Evolutionary conservation across 2,329 filamentous ascomycete species (phyloP), one percentile per base, ranked within the genome.

Genomic region (Calycina marina): DNA sequence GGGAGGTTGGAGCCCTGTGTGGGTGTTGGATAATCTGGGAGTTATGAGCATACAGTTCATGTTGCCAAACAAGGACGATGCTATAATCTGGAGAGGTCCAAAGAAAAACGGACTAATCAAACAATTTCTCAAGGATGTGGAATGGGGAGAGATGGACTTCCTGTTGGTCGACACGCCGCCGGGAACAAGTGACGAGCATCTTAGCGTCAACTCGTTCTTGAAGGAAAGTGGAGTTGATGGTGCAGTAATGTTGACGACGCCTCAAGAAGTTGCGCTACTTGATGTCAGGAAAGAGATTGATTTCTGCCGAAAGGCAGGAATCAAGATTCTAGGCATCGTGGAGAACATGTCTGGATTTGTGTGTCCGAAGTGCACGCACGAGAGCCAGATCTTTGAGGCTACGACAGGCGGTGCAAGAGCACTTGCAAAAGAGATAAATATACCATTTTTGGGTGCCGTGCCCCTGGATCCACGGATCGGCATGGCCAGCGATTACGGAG

Each of bases 61-160:
- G 84, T 65, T 98, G 28, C 90, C 90, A 0, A 84, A 83, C 49
- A 69, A 82, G 28, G 88, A 98, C 55, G 86, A 93, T 51, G 90
- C 90, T 3, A 77, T 98, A 25, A 98, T 98, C 44, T 98, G 90
- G 90, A 72, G 90, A 31, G 90, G 90, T 0, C 80, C 90, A 3
- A 98, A 98, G 69, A 98, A 98, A 69, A 98, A 96, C 50, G 90
- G 90, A 0, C 60, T 98, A 36, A 96, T 98, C 53, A 98, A 98
- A 62, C 82, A 92, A 55, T 98, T 98, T 47, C 60, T 98, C 31
- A 94, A 93, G 62, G 92, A 98, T 50, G 90, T 98, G 5, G 84
- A 92, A 52, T 98, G 92, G 90, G 90, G 90, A 6, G 81, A 92
- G 39, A 63, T 96, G 56, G 90, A 98, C 51, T 93, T 88, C 45